Evolutionary conservation across 129 eudicot genomes (phyloP).

Genomic region (Helianthus tuberosus): DNA sequence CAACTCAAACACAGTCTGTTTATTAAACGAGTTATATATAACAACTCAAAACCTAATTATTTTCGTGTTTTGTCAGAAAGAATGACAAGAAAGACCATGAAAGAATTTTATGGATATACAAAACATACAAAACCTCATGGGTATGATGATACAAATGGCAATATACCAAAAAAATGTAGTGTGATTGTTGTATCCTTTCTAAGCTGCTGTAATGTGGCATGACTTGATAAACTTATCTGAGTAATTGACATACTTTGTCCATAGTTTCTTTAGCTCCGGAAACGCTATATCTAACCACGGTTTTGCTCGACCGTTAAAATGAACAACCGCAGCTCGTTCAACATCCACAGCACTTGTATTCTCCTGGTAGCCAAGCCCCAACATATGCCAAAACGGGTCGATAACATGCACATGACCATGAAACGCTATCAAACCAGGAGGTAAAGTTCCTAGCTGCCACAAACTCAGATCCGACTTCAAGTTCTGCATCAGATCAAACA

Average conservation of each 20-base stretch:
- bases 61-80: background rate
- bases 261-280: slow-evolving; percentile 64
- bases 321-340: slow-evolving; percentile 79
- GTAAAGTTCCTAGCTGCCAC: slow-evolving; percentile 97
- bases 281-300: slow-evolving; percentile 98
- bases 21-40: background rate
- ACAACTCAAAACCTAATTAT: background rate
- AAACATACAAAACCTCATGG: slow-evolving; percentile 25
- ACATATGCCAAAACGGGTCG: slow-evolving; percentile 92
- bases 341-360: slow-evolving; percentile 75
- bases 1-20: background rate
- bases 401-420: slow-evolving; percentile 80
- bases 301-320: slow-evolving; percentile 93
- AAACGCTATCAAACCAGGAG: slow-evolving; percentile 95
- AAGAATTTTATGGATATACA: slow-evolving; percentile 3
- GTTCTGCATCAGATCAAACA: slow-evolving; percentile 56
- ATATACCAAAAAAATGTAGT: slow-evolving; percentile 6
- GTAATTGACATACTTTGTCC: slow-evolving; percentile 80
- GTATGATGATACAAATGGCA: slow-evolving; percentile 1
- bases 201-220: slow-evolving; percentile 69
- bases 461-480: slow-evolving; percentile 89
- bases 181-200: slow-evolving; percentile 13
- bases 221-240: slow-evolving; percentile 80
- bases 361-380: slow-evolving; percentile 94
- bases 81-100: background rate